Conservation (phyloP, 805 yeast species). For the Wickerhamiella spandovensis region DNA sequence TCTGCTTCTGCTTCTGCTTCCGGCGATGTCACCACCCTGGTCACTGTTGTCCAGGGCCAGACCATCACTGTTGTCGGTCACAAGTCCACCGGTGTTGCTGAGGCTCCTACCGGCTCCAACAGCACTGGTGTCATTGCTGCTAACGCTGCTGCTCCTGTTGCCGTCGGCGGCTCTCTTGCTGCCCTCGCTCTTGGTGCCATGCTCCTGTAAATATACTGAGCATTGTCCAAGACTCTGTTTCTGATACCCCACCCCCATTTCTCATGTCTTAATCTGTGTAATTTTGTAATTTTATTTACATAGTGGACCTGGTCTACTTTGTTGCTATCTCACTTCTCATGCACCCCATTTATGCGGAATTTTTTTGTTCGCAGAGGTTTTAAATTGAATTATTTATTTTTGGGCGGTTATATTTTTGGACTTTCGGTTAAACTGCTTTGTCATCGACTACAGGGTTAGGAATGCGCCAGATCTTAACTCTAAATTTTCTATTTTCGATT, state of each 20-base stretch:
- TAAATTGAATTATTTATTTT: too few species aligned
- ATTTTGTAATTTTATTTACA: neutral
- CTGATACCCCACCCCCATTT: neutral
- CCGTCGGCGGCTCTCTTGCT: conserved; percentile 13
- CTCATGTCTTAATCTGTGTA: neutral
- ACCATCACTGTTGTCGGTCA: conserved; percentile 14
- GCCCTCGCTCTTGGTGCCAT: conserved; percentile 12
- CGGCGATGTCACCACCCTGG: conserved; percentile 12
- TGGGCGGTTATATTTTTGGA: too few species aligned
- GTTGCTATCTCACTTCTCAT: too few species aligned
- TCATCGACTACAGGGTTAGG: too few species aligned
- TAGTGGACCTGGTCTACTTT: neutral
- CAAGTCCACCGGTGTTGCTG: conserved; percentile 11
- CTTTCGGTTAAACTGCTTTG: too few species aligned
- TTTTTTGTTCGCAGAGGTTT: too few species aligned
- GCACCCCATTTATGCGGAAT: too few species aligned
- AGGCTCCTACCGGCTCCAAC: conserved; percentile 6
- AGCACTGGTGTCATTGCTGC: conserved; percentile 9
- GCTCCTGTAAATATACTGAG: conserved; percentile 7
- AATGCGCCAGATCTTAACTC: too few species aligned
- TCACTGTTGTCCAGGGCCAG: conserved; percentile 15
- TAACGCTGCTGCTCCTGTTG: conserved; percentile 11
- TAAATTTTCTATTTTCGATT: too few species aligned
- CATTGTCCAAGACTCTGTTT: neutral
- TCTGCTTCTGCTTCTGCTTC: conserved; percentile 1